A percentile compares a stretch with the other conserved stretches of the same genome.
Evolutionary conservation across 768 basidiomycete genomes (phyloP).

Genomic region (Lactarius indigo): DNA sequence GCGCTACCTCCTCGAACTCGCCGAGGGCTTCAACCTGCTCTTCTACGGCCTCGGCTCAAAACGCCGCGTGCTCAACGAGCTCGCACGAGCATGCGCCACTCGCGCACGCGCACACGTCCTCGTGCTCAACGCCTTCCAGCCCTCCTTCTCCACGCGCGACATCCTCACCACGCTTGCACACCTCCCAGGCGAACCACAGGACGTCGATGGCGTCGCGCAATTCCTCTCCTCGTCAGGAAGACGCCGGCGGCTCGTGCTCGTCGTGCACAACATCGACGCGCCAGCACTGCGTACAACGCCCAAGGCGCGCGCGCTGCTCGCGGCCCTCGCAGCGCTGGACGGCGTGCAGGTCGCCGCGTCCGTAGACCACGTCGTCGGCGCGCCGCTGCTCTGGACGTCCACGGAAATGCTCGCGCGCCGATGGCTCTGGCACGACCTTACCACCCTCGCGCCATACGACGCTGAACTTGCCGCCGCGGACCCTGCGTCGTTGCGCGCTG

Average conservation of each 20-base stretch:
- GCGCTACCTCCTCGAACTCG: conserved; percentile 67
- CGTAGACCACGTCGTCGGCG: conserved; percentile 74
- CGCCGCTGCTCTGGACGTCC: conserved; percentile 78
- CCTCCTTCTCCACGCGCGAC: conserved; percentile 63
- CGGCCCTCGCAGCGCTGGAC: conserved; percentile 67
- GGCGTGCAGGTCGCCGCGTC: conserved; percentile 81
- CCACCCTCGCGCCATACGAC: conserved; percentile 81
- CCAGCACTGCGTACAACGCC: conserved; percentile 54
- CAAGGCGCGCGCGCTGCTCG: conserved; percentile 63
- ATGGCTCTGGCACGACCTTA: conserved; percentile 89
- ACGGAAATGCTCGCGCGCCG: conserved; percentile 50
- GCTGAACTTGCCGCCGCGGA: conserved; percentile 68
- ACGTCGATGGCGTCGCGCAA: conserved; percentile 62
- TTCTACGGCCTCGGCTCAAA: conserved; percentile 93
- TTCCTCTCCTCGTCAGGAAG: conserved; percentile 58
- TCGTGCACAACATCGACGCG: conserved; percentile 89
- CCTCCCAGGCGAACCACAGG: conserved; percentile 38
- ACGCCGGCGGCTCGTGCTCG: conserved; percentile 55
- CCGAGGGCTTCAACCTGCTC: conserved; percentile 81
- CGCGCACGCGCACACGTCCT: conserved; percentile 65
- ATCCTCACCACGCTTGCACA: conserved; percentile 27
- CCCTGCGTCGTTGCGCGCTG: conserved; percentile 58
- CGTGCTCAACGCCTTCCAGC: conserved; percentile 75
- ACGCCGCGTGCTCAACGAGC: conserved; percentile 65
- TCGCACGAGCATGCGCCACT: conserved; percentile 53